These are phyloP conservation scores for Diaporthe capsici DNA, from an alignment of 2,329 filamentous ascomycete species.

Conservation along the genomic window DNA sequence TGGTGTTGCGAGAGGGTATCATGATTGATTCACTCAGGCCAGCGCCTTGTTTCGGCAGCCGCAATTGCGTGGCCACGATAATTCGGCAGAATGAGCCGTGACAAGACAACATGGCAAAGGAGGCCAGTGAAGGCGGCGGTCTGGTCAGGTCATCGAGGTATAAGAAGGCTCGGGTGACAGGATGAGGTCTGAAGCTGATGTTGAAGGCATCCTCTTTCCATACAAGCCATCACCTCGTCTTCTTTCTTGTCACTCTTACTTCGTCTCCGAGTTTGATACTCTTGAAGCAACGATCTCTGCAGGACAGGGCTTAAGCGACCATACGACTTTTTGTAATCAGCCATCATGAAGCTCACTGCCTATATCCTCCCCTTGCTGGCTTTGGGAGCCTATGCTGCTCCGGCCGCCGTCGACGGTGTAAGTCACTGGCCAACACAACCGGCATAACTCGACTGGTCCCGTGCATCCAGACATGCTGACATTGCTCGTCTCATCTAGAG, in stretches of 20 bases:
- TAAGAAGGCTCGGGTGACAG: not conserved
- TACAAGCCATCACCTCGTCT: not conserved
- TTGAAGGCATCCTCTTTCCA: not conserved
- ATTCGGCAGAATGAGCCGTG: not conserved
- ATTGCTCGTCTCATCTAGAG: not conserved
- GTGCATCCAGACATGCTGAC: conserved; percentile 2
- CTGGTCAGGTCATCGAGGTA: not conserved
- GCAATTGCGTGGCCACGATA: not conserved
- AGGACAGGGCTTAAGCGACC: not conserved
- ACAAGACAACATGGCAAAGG: not conserved
- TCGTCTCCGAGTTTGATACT: conserved; percentile 9
- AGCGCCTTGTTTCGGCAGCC: conserved; percentile 1
- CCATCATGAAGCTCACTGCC: conserved; percentile 7
- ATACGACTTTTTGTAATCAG: conserved; percentile 9
- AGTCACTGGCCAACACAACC: not conserved
- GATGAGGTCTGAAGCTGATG: not conserved
- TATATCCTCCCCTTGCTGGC: not conserved
- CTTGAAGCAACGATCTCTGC: conserved; percentile 8
- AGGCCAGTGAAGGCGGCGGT: not conserved
- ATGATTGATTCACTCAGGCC: conserved; percentile 15
- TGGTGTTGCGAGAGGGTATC: conserved; percentile 20
- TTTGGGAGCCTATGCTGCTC: conserved; percentile 5
- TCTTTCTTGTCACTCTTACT: not conserved
- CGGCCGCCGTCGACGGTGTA: conserved; percentile 8
- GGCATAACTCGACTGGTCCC: not conserved